Base-by-base conservation (phyloP, 2,329 filamentous ascomycete genomes). In the Fusarium cyanostomum region DNA sequence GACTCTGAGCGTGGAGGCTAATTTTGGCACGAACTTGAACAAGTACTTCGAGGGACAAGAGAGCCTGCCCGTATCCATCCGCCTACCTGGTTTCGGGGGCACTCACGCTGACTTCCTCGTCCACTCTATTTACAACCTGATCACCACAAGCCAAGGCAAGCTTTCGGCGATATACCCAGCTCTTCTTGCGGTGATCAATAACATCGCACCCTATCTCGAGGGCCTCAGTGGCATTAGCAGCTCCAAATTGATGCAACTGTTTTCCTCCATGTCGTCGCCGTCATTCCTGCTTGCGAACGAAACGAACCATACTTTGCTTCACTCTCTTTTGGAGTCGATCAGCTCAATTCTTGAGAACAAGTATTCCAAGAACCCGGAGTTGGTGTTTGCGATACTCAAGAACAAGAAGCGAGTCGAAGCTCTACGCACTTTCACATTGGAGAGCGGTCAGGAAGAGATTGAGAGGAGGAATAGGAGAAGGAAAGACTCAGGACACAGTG, bases 61-160 rank as follows among this genome's bases (percentile, higher is more conserved):
- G 51, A 94, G 91, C 6, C 80, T 99, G 13, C 95, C 95, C 11
- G 77, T 86, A 13, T 89, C 87, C 43, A 94, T 99, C 69, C 86
- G 92, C 58, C 89, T 99, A 62, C 83, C 86, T 11, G 91, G 90
- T 11, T 99, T 99, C 77, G 87, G 86, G 64, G 95, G 95, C 30
- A 92, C 91, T 13, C 98, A 98, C 77, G 92, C 91, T 18, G 95
- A 99, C 77, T 98, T 95, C 73, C 81, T 99, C 49, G 90, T 99
- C 58, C 94, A 94, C 88, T 96, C 94, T 7, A 94, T 98, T 59
- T 96, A 97, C 74, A 92, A 86, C 27, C 85, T 99, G 62, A 96
- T 98, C 71, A 95, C 93, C 0, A 90, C 89, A 6, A 96, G 93
- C 72, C 94, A 97, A 78, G 92, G 93, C 49, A 94, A 91, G 66